Base-by-base conservation (phyloP, 805 yeast genomes). In the Torulaspora franciscae region DNA sequence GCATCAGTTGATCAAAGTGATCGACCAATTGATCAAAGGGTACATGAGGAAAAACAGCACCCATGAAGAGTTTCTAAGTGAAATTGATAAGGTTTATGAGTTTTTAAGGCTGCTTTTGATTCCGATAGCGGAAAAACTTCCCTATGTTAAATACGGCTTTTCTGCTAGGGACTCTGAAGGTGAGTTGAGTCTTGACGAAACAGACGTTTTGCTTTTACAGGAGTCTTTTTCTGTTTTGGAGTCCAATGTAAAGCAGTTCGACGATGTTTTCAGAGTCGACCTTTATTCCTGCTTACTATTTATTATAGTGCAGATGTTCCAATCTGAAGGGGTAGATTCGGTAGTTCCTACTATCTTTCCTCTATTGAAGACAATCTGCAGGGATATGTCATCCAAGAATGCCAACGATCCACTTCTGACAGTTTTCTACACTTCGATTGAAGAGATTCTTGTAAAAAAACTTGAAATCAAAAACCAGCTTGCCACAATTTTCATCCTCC, bases 1-100 rank as follows among this genome's bases (percentile, higher is more conserved):
- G 38, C 39, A 60, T 2, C 57, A 69, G 0, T 59, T 81, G 7
- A 65, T 80, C 24, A 79, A 78, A n/a, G 75, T 86, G 23, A 78
- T 83, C 13, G 66, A 75, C 24, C 75, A 73, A 39, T 67, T 84
- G 22, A 81, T 83, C 42, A 59, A 71, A 30, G 65, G 72, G 13
- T 74, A 73, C 52, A 47, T 48, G 0, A 42, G 48, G 3, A 45
- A 43, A 4, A 61, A 62, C 13, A 54, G 51, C 3, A 49, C 62
- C 1, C 62, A 66, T 1, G 78, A 74, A 7, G 72, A 68, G 29
- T 68, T 79, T 44, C 67, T 74, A 27, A 65, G 70, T 24, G 82
- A 80, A 41, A 81, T 85, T 43, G 95, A 87, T 54, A 87, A 85
- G 56, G 66, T 88, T 35, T 87, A 91, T 62, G 97, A 91, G 59